phyloP scores from a whole-genome alignment of 2,329 filamentous ascomycete species.

The Fusarium cyanostomum region DNA sequence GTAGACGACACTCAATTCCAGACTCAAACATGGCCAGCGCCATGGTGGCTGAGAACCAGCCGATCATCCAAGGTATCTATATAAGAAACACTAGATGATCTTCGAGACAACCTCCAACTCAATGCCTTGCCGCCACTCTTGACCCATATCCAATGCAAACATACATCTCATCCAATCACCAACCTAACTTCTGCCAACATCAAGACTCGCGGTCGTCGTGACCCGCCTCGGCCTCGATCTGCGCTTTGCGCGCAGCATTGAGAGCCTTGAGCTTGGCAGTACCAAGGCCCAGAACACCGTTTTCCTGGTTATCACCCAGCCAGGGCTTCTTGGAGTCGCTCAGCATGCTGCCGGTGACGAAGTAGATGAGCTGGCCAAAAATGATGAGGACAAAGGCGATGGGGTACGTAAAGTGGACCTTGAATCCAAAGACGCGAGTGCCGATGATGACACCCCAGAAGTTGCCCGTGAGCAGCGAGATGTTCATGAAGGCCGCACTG shows the following conservation, averaged over 20 bases:
- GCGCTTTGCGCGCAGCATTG: slow-evolving; percentile 61
- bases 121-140: background rate
- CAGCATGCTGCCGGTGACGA: slow-evolving; percentile 80
- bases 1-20: no score
- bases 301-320: slow-evolving; percentile 87
- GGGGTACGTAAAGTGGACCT: slow-evolving; percentile 90
- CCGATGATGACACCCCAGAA: slow-evolving; percentile 98
- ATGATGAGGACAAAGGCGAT: slow-evolving; percentile 96
- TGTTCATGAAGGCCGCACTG: slow-evolving; percentile 95
- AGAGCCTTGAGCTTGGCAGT: slow-evolving; percentile 84
- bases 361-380: slow-evolving; percentile 85
- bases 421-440: slow-evolving; percentile 81
- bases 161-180: background rate
- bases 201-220: background rate
- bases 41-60: no score
- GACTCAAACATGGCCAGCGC: no score
- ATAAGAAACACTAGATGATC: background rate
- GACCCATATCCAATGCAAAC: background rate
- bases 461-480: slow-evolving; percentile 90
- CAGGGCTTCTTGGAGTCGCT: slow-evolving; percentile 95
- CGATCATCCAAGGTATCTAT: background rate
- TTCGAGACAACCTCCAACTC: background rate
- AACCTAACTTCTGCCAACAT: no score
- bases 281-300: slow-evolving; percentile 80
- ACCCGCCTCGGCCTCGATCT: slow-evolving; percentile 44